Conservation (phyloP, 495 filamentous ascomycete species). For the Xanthoparmelia taractica region DNA sequence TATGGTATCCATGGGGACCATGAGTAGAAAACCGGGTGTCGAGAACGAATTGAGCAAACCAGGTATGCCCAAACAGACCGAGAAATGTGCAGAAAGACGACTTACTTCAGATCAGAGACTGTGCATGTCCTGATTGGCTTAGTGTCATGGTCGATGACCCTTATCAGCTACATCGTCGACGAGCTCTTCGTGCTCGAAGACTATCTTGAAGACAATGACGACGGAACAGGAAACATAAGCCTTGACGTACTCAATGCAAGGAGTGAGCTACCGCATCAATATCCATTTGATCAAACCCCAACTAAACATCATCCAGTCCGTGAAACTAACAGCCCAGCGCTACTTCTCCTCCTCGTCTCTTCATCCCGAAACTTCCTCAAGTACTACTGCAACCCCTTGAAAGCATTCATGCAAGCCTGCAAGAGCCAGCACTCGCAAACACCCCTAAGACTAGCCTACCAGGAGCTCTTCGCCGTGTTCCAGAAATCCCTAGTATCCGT, state of each 20-base stretch:
- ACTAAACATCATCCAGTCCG: slow-evolving; percentile 24
- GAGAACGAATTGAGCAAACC: slow-evolving; percentile 56
- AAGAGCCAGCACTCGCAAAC: slow-evolving; percentile 7
- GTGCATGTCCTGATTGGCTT: slow-evolving; percentile 49
- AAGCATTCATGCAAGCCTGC: slow-evolving; percentile 28
- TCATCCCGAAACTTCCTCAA: slow-evolving; percentile 64
- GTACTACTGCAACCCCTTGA: slow-evolving; percentile 58
- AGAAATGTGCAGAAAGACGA: background rate
- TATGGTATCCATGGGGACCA: slow-evolving; percentile 56
- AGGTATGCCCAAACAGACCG: slow-evolving; percentile 35
- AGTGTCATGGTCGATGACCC: slow-evolving; percentile 57
- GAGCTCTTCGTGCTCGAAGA: slow-evolving; percentile 56
- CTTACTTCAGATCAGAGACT: slow-evolving; percentile 35
- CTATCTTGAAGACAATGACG: slow-evolving; percentile 36
- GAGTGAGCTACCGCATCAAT: slow-evolving; percentile 32
- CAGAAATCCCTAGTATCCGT: slow-evolving; percentile 38
- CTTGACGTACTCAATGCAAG: slow-evolving; percentile 40
- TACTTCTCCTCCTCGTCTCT: slow-evolving; percentile 61
- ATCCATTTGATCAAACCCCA: background rate
- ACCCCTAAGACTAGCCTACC: slow-evolving; percentile 15
- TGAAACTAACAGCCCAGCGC: slow-evolving; percentile 43
- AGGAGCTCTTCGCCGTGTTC: slow-evolving; percentile 27
- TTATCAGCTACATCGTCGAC: slow-evolving; percentile 62
- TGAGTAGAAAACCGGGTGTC: slow-evolving; percentile 36
- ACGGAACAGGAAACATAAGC: slow-evolving; percentile 30